These are phyloP conservation scores for Graphilbum ipis-grandicollis DNA, from an alignment of 2,329 filamentous ascomycete genomes.

Conservation along the genomic window DNA sequence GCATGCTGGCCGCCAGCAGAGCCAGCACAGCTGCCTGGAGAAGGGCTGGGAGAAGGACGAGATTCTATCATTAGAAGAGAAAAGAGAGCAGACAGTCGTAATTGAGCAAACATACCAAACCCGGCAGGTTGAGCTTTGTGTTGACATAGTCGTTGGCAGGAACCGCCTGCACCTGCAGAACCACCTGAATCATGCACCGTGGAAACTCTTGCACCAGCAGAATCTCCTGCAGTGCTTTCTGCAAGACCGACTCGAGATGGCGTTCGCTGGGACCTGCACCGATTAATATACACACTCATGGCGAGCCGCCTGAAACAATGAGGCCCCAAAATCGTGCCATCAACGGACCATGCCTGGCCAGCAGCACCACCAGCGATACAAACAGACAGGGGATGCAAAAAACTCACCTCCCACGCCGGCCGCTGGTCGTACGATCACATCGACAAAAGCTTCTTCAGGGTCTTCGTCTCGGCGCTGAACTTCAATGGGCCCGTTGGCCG, in stretches of 20 bases:
- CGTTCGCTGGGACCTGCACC: conserved; percentile 51
- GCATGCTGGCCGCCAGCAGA: conserved; percentile 67
- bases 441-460: conserved; percentile 76
- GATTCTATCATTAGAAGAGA: conserved; percentile 36
- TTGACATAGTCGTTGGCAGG: conserved; percentile 50
- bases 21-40: conserved; percentile 65
- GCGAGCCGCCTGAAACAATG: conserved; percentile 5
- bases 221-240: conserved; percentile 54
- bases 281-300: conserved; percentile 12
- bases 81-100: background rate
- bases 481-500: conserved; percentile 87
- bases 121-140: conserved; percentile 40
- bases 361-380: too few species aligned
- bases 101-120: conserved; percentile 26
- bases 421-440: conserved; percentile 76
- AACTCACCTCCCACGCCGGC: conserved; percentile 61
- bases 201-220: conserved; percentile 62
- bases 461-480: conserved; percentile 77
- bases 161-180: conserved; percentile 56
- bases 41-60: conserved; percentile 64
- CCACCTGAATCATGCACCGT: conserved; percentile 61
- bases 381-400: background rate
- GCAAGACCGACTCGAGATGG: conserved; percentile 63
- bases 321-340: conserved; percentile 3
- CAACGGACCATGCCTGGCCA: conserved; percentile 4